Conservation (phyloP, 345 rosid species). For the Hibiscus trionum region DNA sequence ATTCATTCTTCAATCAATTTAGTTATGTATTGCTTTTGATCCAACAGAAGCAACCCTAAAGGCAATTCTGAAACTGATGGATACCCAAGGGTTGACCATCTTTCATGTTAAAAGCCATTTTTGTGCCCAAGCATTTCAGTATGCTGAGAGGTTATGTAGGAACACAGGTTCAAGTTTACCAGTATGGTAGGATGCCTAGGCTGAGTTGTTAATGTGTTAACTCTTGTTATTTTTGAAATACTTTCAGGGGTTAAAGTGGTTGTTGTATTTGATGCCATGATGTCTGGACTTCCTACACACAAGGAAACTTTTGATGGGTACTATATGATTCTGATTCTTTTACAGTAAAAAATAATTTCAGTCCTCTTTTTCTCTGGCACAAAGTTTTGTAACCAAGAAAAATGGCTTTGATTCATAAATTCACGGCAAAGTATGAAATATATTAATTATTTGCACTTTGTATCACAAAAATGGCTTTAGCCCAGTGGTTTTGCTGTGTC, state of each 20-base stretch:
- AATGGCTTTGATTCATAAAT: no score
- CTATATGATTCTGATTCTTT: not conserved
- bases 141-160: not conserved
- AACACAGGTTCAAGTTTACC: not conserved
- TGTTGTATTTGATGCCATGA: slow-evolving; percentile 87
- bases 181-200: not conserved
- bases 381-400: no score
- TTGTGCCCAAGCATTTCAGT: no score
- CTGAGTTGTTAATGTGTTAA: slow-evolving; percentile 5
- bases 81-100: slow-evolving; percentile 73
- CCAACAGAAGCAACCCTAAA: slow-evolving; percentile 75
- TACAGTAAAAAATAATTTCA: not conserved
- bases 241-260: slow-evolving; percentile 87
- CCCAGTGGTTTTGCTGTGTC: no score
- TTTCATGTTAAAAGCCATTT: slow-evolving; percentile 96
- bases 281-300: slow-evolving; percentile 89
- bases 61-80: slow-evolving; percentile 87
- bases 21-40: slow-evolving; percentile 8
- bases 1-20: slow-evolving; percentile 16
- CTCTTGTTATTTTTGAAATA: slow-evolving; percentile 13
- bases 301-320: slow-evolving; percentile 80
- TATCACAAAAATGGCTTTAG: no score
- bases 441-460: no score
- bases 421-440: no score
- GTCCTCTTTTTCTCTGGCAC: not conserved